Evolutionary conservation across 2,329 filamentous ascomycete genomes (phyloP).

Genomic region (Neofusicoccum umdonicola): DNA sequence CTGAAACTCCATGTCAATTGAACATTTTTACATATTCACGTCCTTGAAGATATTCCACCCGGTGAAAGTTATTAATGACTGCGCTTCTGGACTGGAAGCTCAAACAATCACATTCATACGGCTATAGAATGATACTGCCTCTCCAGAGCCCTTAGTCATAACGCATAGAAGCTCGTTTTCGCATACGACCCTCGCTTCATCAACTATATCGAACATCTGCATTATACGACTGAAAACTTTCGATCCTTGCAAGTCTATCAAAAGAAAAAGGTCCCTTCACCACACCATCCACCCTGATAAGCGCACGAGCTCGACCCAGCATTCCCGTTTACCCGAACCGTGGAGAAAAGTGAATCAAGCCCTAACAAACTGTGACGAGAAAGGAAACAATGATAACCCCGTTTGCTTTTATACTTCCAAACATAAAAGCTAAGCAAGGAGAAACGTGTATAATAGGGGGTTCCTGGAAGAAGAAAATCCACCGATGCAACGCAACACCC

Average conservation of each 20-base stretch:
- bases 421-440: neutral
- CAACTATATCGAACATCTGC: slow-evolving; percentile 7
- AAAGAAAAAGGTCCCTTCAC: neutral
- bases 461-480: neutral
- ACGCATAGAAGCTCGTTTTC: neutral
- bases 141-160: too few species aligned
- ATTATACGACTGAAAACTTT: neutral
- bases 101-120: too few species aligned
- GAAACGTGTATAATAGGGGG: neutral
- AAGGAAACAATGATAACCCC: neutral
- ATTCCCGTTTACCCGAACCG: neutral
- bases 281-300: neutral
- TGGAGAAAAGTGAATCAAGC: neutral
- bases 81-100: too few species aligned
- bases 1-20: too few species aligned
- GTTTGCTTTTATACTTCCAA: neutral
- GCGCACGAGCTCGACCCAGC: neutral
- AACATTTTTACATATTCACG: too few species aligned
- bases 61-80: too few species aligned
- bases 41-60: too few species aligned
- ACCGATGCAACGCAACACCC: neutral
- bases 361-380: neutral
- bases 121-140: too few species aligned
- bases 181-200: neutral
- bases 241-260: slow-evolving; percentile 1